Evolutionary conservation across 2,329 filamentous ascomycete species (phyloP), one percentile per base, ranked within the genome.

Genomic region (Fusarium equiseti): DNA sequence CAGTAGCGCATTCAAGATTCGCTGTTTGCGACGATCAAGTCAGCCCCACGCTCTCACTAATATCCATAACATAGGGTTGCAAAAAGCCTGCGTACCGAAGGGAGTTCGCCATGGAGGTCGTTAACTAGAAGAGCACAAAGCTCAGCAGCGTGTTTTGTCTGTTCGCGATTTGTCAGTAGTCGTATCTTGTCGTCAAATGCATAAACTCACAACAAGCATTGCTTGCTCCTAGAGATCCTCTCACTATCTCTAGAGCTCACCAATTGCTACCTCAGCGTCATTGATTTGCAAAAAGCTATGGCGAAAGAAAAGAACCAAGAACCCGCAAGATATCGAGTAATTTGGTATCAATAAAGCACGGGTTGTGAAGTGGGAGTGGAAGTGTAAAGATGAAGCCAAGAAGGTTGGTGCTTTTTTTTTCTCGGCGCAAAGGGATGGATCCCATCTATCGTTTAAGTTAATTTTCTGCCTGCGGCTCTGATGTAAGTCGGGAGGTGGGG

Each of bases 111-210:
- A 81, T 96, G 95, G 64, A 93, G 87, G 79, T 98, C 94, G 78
- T 94, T 90, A 70, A 98, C 91, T 70, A 98, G 88, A 79, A 97
- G 90, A 84, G 91, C 89, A 85, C 94, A 97, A 78, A 98, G 92
- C 88, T 98, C 93, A 77, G 92, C 90, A 73, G 92, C 87, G 79
- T 92, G 88, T 84, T 94, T 90, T 66, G 89, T 89, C 89, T 91
- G 69, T 43, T 22, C 6, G 64, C 52, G 44, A 38, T 31, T 27
- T 59, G 73, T 79, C 61, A 78, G 75, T 59, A 32, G 57, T 63
- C 67, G 64, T 71, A 61, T 58, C 59, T 67, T 35, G 38, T 68
- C 67, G 46, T 55, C 62, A 57, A 60, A 70, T 68, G 72, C 48
- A 56, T 68, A 60, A 69, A 82, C 86, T 81, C 81, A 90, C 88